phyloP scores from a whole-genome alignment of 768 basidiomycete genomes.

The Russula dissimulans region DNA sequence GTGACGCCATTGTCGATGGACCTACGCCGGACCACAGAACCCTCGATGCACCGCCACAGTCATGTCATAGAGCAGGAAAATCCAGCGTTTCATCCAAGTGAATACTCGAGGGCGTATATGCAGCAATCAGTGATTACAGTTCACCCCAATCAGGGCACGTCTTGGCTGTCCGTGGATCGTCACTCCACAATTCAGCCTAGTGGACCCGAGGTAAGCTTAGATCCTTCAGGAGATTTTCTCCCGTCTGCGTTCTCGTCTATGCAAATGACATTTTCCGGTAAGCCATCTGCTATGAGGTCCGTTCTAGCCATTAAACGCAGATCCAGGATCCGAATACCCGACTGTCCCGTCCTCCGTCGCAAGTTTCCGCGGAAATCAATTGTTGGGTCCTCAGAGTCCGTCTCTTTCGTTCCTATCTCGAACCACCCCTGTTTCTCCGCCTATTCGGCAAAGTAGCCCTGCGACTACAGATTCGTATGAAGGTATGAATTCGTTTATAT shows the following conservation, averaged over 20 bases:
- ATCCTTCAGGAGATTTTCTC: not conserved
- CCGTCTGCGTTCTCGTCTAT: not conserved
- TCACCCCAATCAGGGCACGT: not conserved
- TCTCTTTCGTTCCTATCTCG: not conserved
- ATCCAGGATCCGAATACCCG: not conserved
- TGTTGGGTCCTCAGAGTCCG: too few relatives aligned
- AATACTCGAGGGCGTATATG: too few relatives aligned
- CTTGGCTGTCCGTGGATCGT: not conserved
- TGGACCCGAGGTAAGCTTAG: not conserved
- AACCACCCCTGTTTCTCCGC: too few relatives aligned
- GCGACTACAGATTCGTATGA: not conserved
- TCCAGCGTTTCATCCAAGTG: not conserved
- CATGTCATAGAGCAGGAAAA: not conserved
- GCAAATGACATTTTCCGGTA: not conserved
- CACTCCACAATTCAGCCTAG: too few relatives aligned
- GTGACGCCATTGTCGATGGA: not conserved
- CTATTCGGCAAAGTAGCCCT: not conserved
- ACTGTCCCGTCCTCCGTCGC: not conserved
- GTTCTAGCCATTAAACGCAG: not conserved
- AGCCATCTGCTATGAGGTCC: not conserved
- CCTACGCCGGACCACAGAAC: not conserved
- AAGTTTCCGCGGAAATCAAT: not conserved
- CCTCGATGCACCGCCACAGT: not conserved
- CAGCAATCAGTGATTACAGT: not conserved
- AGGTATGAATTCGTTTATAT: not conserved